phyloP scores from a whole-genome alignment of 352 stramenopile genomes.

The Phytophthora gonapodyides region DNA sequence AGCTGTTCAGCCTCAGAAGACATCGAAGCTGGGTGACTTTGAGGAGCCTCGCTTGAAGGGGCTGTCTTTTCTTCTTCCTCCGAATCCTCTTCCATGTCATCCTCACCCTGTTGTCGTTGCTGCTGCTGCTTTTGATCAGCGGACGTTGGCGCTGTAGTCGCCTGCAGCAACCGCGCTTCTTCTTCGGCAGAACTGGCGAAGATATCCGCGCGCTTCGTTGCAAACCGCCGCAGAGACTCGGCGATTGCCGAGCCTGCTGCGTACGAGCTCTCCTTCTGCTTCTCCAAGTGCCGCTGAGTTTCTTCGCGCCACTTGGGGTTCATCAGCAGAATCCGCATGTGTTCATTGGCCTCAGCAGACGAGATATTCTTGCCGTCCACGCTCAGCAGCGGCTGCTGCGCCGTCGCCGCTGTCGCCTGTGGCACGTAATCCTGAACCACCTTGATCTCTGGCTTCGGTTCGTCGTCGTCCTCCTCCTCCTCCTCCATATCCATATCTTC shows the following conservation, averaged over 20 bases:
- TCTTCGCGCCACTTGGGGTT: conserved; percentile 99
- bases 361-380: conserved; percentile 91
- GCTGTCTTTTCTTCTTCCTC: conserved; percentile 43
- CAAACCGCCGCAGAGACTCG: conserved; percentile 93
- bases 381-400: conserved; percentile 58
- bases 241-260: conserved; percentile 95
- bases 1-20: conserved; percentile 18
- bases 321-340: conserved; percentile 99
- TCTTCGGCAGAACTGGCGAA: conserved; percentile 92
- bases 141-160: conserved; percentile 35
- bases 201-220: conserved; percentile 92
- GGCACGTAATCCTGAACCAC: conserved; percentile 90
- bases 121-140: conserved; percentile 23
- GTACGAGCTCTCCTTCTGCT: conserved; percentile 97
- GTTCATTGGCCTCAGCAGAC: conserved; percentile 93
- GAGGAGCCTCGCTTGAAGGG: conserved; percentile 3
- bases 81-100: conserved; percentile 51
- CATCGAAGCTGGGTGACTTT: conserved; percentile 13
- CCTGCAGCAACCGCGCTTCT: conserved; percentile 70
- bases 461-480: conserved; percentile 67
- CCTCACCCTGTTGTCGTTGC: conserved; percentile 17
- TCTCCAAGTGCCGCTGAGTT: conserved; percentile 94
- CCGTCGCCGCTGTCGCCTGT: conserved; percentile 35
- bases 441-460: conserved; percentile 65
- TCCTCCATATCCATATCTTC: conserved; percentile 92